Percentiles rank a stretch among this genome's conserved stretches.
These are phyloP conservation scores for Farysia itapuensis DNA, from an alignment of 1,284 basidiomycete species.

Conservation along the genomic window DNA sequence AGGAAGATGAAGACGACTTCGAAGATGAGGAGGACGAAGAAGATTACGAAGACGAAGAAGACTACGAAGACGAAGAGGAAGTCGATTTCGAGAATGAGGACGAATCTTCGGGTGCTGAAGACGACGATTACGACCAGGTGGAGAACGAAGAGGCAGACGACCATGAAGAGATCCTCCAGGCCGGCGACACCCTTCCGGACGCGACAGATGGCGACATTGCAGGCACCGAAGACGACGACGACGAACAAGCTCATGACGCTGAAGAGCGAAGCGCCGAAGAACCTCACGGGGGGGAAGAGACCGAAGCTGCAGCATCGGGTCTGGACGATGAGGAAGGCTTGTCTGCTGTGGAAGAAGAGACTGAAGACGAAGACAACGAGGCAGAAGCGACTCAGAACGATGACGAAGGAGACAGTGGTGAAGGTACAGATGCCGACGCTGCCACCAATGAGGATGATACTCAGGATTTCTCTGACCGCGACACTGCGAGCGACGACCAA, in stretches of 20 bases:
- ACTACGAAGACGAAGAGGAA: constrained; percentile 52
- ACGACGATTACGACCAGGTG: constrained; percentile 35
- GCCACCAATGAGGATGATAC: too few species aligned
- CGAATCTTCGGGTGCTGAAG: constrained; percentile 18
- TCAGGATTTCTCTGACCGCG: too few species aligned
- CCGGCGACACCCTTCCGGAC: background rate
- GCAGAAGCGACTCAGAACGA: too few species aligned
- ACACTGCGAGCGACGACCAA: too few species aligned
- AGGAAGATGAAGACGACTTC: constrained; percentile 62
- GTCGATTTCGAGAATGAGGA: constrained; percentile 32
- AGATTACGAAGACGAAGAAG: constrained; percentile 66
- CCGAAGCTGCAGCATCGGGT: constrained; percentile 15
- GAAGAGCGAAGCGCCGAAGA: constrained; percentile 78
- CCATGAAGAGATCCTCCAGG: background rate
- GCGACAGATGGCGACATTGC: too few species aligned
- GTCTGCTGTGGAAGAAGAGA: constrained; percentile 33
- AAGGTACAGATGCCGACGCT: background rate
- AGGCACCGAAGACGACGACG: background rate
- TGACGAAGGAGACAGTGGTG: background rate
- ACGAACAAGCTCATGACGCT: background rate
- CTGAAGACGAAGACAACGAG: constrained; percentile 9
- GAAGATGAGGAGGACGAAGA: constrained; percentile 59
- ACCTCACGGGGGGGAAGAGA: constrained; percentile 69
- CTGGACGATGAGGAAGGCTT: constrained; percentile 38
- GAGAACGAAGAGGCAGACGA: constrained; percentile 47